Percentiles rank a stretch among this genome's conserved stretches.
phyloP scores from a whole-genome alignment of 768 basidiomycete species.

The Trametes coccinea region DNA sequence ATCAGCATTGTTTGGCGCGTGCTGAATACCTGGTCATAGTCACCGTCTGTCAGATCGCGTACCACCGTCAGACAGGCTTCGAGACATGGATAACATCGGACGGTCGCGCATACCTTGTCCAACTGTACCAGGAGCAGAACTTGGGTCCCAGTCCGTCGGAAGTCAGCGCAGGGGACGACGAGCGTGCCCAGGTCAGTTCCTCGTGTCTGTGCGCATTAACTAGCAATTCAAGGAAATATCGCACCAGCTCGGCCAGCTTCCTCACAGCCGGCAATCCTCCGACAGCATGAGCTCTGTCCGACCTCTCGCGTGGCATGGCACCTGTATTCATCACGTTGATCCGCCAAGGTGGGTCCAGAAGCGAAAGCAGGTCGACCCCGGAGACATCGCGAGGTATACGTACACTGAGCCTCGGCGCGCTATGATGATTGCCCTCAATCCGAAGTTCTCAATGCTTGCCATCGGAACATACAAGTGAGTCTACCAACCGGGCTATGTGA shows the following conservation, averaged over 20 bases:
- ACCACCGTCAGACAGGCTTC: conserved; percentile 57
- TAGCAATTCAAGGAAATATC: not conserved
- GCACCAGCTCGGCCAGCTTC: conserved; percentile 7
- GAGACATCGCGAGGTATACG: conserved; percentile 36
- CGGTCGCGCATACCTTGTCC: conserved; percentile 79
- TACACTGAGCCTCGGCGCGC: conserved; percentile 72
- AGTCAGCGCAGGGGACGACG: conserved; percentile 19
- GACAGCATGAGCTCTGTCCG: conserved; percentile 9
- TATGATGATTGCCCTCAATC: conserved; percentile 67
- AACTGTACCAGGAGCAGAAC: conserved; percentile 48
- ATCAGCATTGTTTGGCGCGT: not conserved
- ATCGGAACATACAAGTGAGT: conserved; percentile 71
- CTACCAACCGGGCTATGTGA: not conserved
- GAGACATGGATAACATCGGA: conserved; percentile 89
- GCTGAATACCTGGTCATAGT: conserved; percentile 43
- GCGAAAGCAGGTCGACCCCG: conserved; percentile 56
- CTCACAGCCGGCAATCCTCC: conserved; percentile 14
- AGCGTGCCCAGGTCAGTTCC: conserved; percentile 14
- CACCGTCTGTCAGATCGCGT: conserved; percentile 60
- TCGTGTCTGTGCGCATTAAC: too few species aligned
- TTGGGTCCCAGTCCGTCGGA: conserved; percentile 23
- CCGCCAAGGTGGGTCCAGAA: conserved; percentile 81
- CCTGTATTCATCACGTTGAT: conserved; percentile 76
- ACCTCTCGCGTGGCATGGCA: conserved; percentile 60
- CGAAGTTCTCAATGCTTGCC: conserved; percentile 79